Evolutionary conservation across 192 early-diverging fungal species (phyloP), one percentile per base, ranked within the genome.

Genomic region (Linderina pennispora): DNA sequence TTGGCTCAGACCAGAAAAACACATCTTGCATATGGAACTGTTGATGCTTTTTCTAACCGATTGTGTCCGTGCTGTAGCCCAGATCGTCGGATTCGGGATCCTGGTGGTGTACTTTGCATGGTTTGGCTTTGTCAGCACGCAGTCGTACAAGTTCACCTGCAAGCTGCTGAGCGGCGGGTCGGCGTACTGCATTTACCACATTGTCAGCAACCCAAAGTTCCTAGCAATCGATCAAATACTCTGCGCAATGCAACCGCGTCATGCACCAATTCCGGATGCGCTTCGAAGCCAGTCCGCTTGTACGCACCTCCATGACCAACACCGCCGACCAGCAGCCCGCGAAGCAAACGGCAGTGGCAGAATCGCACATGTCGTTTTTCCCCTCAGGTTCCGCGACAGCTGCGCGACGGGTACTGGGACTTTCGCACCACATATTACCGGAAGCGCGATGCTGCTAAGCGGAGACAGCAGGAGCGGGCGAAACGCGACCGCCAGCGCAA

Each of bases 131-230:
- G 56, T 73, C 54, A 62, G 68, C 16, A 62, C 69, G 17, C 53
- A 49, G 18, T 41, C 54, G 22, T 73, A 73, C 48, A 52, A 62
- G 21, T 51, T 65, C 25, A 62, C 62, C 3, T 73, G 69, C 43
- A 73, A 62, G 53, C 54, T 73, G 2, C 54, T 73, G 19, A 73
- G 69, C 36, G 62, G 54, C 3, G 69, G 69, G 23, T 73, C 69
- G 9, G 69, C 58, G 6, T 73, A 73, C 54, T 73, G 69, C 54
- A 73, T 64, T 18, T 73, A 73, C 23, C 69, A 65, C 20, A 73
- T 73, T 34, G 51, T 58, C 16, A 73, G 53, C 4, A 73, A 73
- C 54, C 48, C 50, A 6, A 55, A 61, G 24, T 73, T 73, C 26
- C 48, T 73, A n/a, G 45, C 69, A 73, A 26, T 65, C 69, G 6